A percentile compares a stretch with the other conserved stretches of the same genome.
Conservation (phyloP, 495 filamentous ascomycete species). For the Aspergillus conjunctus region DNA sequence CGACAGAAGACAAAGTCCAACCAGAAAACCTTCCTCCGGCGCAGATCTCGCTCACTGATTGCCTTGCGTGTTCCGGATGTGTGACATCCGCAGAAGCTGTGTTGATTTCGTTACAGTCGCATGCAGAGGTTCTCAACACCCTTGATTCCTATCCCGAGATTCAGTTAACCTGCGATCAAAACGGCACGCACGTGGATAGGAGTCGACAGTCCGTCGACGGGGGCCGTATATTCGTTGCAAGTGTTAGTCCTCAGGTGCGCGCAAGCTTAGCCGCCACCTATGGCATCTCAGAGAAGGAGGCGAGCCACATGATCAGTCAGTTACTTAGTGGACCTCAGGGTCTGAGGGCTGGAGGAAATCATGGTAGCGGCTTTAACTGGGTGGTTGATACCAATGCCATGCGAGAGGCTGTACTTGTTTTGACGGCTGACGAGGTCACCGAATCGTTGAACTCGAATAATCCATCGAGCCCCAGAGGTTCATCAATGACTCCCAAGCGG, state of each 20-base stretch:
- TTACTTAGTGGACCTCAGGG: constrained; percentile 72
- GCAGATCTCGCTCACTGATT: constrained; percentile 95
- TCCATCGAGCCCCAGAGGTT: constrained; percentile 20
- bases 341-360: constrained; percentile 64
- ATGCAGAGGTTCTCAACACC: constrained; percentile 81
- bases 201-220: constrained; percentile 40
- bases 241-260: constrained; percentile 85
- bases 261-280: constrained; percentile 85
- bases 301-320: constrained; percentile 79
- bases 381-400: constrained; percentile 83
- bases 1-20: constrained; percentile 79
- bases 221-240: constrained; percentile 79
- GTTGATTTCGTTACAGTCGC: constrained; percentile 87
- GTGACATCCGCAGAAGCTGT: constrained; percentile 97
- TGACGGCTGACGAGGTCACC: constrained; percentile 77
- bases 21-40: constrained; percentile 63
- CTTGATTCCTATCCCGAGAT: constrained; percentile 67
- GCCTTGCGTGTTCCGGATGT: constrained; percentile 95
- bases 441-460: constrained; percentile 38
- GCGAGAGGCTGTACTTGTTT: constrained; percentile 72
- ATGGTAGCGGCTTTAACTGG: constrained; percentile 80
- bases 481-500: constrained; percentile 58
- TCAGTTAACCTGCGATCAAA: constrained; percentile 29
- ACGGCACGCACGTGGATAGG: constrained; percentile 30
- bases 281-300: constrained; percentile 69